phyloP scores from a whole-genome alignment of 768 basidiomycete genomes.

The Neoboletus subvelutipes region DNA sequence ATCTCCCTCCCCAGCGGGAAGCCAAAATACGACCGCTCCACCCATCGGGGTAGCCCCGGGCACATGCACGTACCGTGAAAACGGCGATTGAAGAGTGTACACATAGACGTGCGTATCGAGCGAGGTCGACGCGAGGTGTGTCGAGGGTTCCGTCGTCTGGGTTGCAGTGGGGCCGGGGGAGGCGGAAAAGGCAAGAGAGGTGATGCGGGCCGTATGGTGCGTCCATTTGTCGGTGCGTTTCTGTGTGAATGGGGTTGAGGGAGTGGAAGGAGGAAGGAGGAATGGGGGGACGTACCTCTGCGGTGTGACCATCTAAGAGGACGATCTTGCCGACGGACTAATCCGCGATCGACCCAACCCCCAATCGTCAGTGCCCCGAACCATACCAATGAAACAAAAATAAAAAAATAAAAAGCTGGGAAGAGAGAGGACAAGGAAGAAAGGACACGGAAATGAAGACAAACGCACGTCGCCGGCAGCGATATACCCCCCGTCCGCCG shows the following conservation, averaged over 20 bases:
- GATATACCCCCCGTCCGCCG: slow-evolving; percentile 70
- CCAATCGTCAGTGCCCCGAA: neutral
- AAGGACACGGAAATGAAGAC: neutral
- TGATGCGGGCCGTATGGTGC: slow-evolving; percentile 79
- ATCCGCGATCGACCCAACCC: neutral
- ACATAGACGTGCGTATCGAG: slow-evolving; percentile 93
- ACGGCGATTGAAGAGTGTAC: slow-evolving; percentile 71
- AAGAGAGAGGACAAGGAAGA: neutral
- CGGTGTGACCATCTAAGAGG: slow-evolving; percentile 68
- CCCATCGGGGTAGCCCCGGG: slow-evolving; percentile 88
- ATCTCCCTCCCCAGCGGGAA: slow-evolving; percentile 27
- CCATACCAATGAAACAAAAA: neutral
- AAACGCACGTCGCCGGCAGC: slow-evolving; percentile 82
- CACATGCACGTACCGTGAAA: slow-evolving; percentile 69
- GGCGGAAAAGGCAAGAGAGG: slow-evolving; percentile 48
- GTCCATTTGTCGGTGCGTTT: slow-evolving; percentile 78
- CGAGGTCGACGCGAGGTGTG: slow-evolving; percentile 82
- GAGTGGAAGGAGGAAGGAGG: neutral
- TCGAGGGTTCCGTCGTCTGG: slow-evolving; percentile 11
- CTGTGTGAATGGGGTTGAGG: slow-evolving; percentile 33
- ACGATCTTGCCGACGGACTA: slow-evolving; percentile 82
- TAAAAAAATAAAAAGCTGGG: neutral
- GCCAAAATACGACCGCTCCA: slow-evolving; percentile 79
- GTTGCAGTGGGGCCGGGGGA: slow-evolving; percentile 35
- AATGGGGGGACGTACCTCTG: slow-evolving; percentile 40